Evolutionary conservation across 2,329 filamentous ascomycete genomes (phyloP).

Genomic region (Aspergillus sp.): DNA sequence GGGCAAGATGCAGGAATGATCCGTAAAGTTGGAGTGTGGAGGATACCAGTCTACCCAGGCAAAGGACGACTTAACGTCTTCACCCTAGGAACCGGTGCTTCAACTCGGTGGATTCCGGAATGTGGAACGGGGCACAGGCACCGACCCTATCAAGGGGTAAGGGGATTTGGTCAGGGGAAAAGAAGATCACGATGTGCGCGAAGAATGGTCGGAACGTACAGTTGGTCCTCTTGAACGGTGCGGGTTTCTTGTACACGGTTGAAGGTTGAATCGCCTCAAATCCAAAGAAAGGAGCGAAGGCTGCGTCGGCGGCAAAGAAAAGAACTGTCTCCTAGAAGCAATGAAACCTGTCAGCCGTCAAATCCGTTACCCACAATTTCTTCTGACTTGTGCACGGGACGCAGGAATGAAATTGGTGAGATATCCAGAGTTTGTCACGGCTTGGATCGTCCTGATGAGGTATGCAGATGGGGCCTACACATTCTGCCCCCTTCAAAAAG

Average conservation of each 20-base stretch:
- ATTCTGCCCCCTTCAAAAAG: slow-evolving; percentile 10
- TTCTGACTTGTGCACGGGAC: slow-evolving; percentile 4
- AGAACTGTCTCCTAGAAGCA: slow-evolving; percentile 16
- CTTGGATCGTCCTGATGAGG: slow-evolving; percentile 13
- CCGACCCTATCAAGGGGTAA: slow-evolving; percentile 40
- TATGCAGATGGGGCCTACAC: slow-evolving; percentile 15
- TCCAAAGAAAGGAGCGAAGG: slow-evolving; percentile 27
- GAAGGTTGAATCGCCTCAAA: slow-evolving; percentile 23
- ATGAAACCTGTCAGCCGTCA: slow-evolving; percentile 13
- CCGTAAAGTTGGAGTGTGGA: slow-evolving; percentile 33
- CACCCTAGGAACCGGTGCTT: slow-evolving; percentile 37
- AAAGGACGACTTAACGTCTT: slow-evolving; percentile 49
- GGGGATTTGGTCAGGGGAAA: slow-evolving; percentile 35
- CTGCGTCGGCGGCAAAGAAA: slow-evolving; percentile 14
- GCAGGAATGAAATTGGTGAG: not conserved
- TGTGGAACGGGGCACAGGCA: slow-evolving; percentile 36
- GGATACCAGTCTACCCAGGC: slow-evolving; percentile 37
- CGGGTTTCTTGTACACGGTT: slow-evolving; percentile 19
- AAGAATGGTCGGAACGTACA: slow-evolving; percentile 33
- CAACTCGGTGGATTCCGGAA: slow-evolving; percentile 35
- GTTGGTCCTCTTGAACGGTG: slow-evolving; percentile 11
- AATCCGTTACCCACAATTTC: slow-evolving; percentile 2
- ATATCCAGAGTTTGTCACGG: slow-evolving; percentile 14
- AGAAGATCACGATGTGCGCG: slow-evolving; percentile 21
- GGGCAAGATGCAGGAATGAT: slow-evolving; percentile 39